Evolutionary conservation across 2,329 filamentous ascomycete species (phyloP), one percentile per base, ranked within the genome.

Genomic region (Trichoderma lentiforme): DNA sequence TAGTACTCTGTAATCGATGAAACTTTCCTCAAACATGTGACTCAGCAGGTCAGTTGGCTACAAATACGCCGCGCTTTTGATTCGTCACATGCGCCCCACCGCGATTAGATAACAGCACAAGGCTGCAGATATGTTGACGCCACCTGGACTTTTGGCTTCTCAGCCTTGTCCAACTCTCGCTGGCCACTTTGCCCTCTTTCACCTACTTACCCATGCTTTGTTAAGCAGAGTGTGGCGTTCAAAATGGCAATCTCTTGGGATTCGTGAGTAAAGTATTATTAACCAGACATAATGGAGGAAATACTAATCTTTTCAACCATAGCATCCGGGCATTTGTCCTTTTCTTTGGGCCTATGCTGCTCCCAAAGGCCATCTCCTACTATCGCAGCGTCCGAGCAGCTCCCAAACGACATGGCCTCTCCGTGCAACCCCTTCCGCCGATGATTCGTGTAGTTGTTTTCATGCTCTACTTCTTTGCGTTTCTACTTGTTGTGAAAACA

Each of bases 291-390:
- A 58, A 14, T 43, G 39, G 18, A 4, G 18, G 18, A 53, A 5
- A 30, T 21, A 28, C 28, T 51, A n/a, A 61, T 2, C 24, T 1
- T 21, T 5, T 4, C 3, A 8, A 47, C 8, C 43, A 70, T 74
- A 88, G 86, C 68, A 82, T 89, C 77, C 86, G 87, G 75, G 86
- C 87, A 76, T 82, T 90, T 74, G 79, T 86, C 77, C 80, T 90
- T 77, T 87, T 90, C 83, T 86, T 95, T 79, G 93, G 91, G 3
- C 93, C 93, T 36, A 85, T 93, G 74, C 83, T 95, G 74, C 81
- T 95, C 51, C 91, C 92, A 66, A 90, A 89, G 77, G 85, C 86
- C 71, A 83, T 94, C 71, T 81, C 84, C 73, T 90, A 88, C 84
- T 92, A 93, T 83, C 89, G 89, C 75, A 86, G 86, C 57, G 69